Base-by-base conservation (phyloP, 2,329 filamentous ascomycete species). In the Daldinia sp. region DNA sequence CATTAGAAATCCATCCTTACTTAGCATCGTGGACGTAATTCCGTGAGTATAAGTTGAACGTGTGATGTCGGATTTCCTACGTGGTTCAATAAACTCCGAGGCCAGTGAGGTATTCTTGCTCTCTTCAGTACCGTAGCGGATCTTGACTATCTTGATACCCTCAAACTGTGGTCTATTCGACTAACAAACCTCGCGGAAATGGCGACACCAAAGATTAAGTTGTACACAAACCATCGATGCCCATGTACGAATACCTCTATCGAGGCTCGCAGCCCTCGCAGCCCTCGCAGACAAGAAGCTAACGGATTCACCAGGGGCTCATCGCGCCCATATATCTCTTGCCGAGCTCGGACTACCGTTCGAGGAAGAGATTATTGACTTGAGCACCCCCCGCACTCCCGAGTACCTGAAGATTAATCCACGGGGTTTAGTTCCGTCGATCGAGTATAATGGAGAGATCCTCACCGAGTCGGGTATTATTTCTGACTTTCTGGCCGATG, bases 371-470 rank as follows among this genome's bases (percentile, higher is more conserved):
- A 85, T 87, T 59, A 90, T 96, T 70, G 90, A 94, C 74, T 82
- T 95, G 47, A 76, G 79, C 68, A 83, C 77, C 8, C 91, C 92
- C 0, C 87, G 92, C 8, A 87, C 89, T 25, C 80, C 85, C 34
- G 91, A 89, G 81, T 95, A 94, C 74, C 84, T 95, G 7, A 81
- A 88, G 52, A 79, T 95, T 74, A 94, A 94, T 79, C 91, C 91
- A 68, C 87, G 91, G 58, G 92, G 92, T 11, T 85, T 93, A 2
- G 91, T 95, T 3, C 92, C 92, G 0, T 79, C 87, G 0, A 78
- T 95, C 58, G 83, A 85, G 21, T 90, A 90, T 80, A 82, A 87
- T 65, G 83, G 81, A 63, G 82, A 90, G 65, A 89, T 91, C 73
- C 81, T 95, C 72, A 87, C 85, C 54, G 92, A 95, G 75, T 92